phyloP scores from a whole-genome alignment of 129 eudicot species.

The Escallonia herrerae region DNA sequence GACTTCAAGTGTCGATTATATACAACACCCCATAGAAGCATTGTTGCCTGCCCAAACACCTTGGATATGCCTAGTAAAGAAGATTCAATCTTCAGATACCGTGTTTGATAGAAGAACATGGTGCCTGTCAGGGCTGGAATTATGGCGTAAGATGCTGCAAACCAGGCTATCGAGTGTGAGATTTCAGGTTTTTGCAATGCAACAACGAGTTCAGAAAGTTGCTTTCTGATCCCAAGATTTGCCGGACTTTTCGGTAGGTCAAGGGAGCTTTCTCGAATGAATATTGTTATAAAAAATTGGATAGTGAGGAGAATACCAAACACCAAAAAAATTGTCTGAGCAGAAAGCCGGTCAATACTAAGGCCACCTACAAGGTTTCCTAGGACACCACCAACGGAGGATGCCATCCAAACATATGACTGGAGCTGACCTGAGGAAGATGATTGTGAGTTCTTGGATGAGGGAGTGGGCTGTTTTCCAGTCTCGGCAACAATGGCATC shows the following conservation, averaged over 20 bases:
- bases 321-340: constrained; percentile 48
- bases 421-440: constrained; percentile 60
- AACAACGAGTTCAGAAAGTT: constrained; percentile 44
- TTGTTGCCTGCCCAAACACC: constrained; percentile 76
- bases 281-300: constrained; percentile 53
- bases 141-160: constrained; percentile 67
- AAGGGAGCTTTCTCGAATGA: constrained; percentile 48
- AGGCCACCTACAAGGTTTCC: constrained; percentile 75
- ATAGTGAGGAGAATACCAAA: constrained; percentile 51
- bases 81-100: constrained; percentile 56
- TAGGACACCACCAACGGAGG: constrained; percentile 67
- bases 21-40: constrained; percentile 76
- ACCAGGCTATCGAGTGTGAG: constrained; percentile 51
- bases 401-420: constrained; percentile 88
- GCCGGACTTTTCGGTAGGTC: constrained; percentile 54
- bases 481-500: constrained; percentile 93
- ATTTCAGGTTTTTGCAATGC: constrained; percentile 63
- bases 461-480: constrained; percentile 27
- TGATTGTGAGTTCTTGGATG: constrained; percentile 22
- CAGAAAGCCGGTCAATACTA: constrained; percentile 34
- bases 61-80: constrained; percentile 77
- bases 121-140: constrained; percentile 79
- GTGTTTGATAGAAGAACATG: constrained; percentile 88
- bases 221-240: constrained; percentile 39
- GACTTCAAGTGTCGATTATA: constrained; percentile 55